Base-by-base conservation (phyloP, 805 yeast genomes). In the Candida pini region DNA sequence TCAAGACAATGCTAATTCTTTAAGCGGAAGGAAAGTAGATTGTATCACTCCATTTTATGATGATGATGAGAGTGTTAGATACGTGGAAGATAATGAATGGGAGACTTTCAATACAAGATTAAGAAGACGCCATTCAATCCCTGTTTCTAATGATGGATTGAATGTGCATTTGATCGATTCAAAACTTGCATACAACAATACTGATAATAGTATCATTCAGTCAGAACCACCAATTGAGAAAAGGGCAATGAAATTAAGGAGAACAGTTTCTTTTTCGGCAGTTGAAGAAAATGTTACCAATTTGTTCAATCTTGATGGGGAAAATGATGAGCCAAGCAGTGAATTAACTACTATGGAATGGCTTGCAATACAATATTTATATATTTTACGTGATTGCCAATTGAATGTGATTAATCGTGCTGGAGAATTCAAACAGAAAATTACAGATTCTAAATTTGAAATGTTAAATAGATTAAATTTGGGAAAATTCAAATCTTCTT, bases 51-150 rank as follows among this genome's bases (percentile, higher is more conserved):
- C 44, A 6, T 43, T 31, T 30, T 34, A 24, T 18, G 41, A 32
- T 10, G 41, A 15, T 9, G 39, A 28, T 27, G 31, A 20, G 10
- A 13, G 10, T n/a, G 16, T 19, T 16, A 19, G 18, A 22, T n/a
- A 25, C 16, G 18, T 20, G 9, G 35, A 41, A 18, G 54, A 51
- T 30, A 16, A 19, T 6, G 51, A 54, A 22, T 49, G 44, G 14
- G 21, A 29, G 3, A 9, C 29, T 6, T 56, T 56, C 35, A 45
- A 47, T 24, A 24, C 37, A 4, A 38, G 62, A 14, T 26, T 63
- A 16, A 48, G 52, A 12, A 45, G 73, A 47, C 51, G 73, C 31
- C 49, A 53, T 14, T 63, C 73, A n/a, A 54, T 59, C 28, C 73
- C 73, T 1, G 52, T 53, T 5, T 39, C 61, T 8, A 35, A 46